Evolutionary conservation across 1,284 basidiomycete species (phyloP), one percentile per base, ranked within the genome.

Genomic region (Lignosus rhinocerotis): DNA sequence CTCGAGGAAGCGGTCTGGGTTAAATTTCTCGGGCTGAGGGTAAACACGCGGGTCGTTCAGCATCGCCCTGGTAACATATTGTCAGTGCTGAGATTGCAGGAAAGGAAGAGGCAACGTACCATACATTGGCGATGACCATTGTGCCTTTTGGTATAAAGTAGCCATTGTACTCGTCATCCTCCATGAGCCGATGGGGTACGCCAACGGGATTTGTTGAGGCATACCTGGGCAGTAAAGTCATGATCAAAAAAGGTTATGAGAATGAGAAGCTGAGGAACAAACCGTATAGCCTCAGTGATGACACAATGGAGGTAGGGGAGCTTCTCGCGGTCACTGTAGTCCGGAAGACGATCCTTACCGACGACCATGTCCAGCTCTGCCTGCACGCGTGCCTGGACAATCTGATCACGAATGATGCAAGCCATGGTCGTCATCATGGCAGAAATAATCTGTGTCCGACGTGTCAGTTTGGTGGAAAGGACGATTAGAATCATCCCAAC

Each of bases 271-370:
- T n/a, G n/a, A n/a, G n/a, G n/a, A n/a, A n/a, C n/a, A n/a, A n/a
- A 62, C 69, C 76, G 74, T 17, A 76, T 45, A 3, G 67, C 63
- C 56, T 78, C 76, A 36, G 70, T 68, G 3, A 76, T 60, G 4
- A 73, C 51, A 0, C 73, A 73, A 16, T 69, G 57, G 32, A 75
- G 56, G 53, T 75, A 76, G 0, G 72, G 70, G 32, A 77, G 57
- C 6, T 55, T 49, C 8, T 66, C 58, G 48, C 76, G 67, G 31
- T 67, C 66, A 67, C 66, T 66, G 51, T 77, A 80, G 8, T 76
- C 73, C 1, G 84, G 83, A 33, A 82, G 67, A 25, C 82, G 72
- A 25, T 77, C 72, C 1, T 59, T 59, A 0, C 81, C 80, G 34
- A 74, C 60, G 7, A 76, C 67, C 2, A 50, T 21, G 59, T 76